Evolutionary conservation across 768 basidiomycete species (phyloP).

Genomic region (Trametes cubensis): DNA sequence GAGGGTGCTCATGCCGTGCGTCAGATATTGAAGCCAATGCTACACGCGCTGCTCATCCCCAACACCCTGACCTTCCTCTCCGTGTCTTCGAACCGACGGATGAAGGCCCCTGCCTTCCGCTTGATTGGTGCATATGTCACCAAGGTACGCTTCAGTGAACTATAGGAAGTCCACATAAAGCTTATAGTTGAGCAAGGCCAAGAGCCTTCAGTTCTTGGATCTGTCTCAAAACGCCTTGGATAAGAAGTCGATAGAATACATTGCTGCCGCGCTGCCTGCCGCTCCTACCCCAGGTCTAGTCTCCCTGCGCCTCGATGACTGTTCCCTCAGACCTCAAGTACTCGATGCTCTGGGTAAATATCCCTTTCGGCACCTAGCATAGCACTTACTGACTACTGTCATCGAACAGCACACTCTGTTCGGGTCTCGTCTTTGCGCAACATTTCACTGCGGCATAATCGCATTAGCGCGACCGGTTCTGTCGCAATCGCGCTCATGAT

Average conservation of each 20-base stretch:
- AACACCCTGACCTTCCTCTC: constrained; percentile 80
- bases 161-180: too few relatives aligned
- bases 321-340: constrained; percentile 68
- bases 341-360: constrained; percentile 80
- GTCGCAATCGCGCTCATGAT: constrained; percentile 96
- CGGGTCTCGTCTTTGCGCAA: constrained; percentile 84
- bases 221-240: constrained; percentile 86
- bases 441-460: constrained; percentile 88
- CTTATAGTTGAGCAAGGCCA: constrained; percentile 51
- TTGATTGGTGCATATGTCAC: constrained; percentile 77
- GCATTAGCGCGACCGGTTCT: constrained; percentile 80
- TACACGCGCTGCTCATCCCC: constrained; percentile 88
- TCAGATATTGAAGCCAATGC: constrained; percentile 83
- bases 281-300: constrained; percentile 61
- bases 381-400: neutral
- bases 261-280: constrained; percentile 67
- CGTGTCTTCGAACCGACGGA: constrained; percentile 80
- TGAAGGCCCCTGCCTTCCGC: constrained; percentile 77
- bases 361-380: too few relatives aligned
- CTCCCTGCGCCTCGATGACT: constrained; percentile 88
- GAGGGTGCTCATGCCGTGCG: constrained; percentile 6
- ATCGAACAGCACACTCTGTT: constrained; percentile 68
- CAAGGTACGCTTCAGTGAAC: constrained; percentile 49
- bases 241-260: constrained; percentile 80
- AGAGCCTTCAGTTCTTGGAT: constrained; percentile 82